phyloP scores from a whole-genome alignment of 106 monocot species.

The Dioscorea dumetorum region DNA sequence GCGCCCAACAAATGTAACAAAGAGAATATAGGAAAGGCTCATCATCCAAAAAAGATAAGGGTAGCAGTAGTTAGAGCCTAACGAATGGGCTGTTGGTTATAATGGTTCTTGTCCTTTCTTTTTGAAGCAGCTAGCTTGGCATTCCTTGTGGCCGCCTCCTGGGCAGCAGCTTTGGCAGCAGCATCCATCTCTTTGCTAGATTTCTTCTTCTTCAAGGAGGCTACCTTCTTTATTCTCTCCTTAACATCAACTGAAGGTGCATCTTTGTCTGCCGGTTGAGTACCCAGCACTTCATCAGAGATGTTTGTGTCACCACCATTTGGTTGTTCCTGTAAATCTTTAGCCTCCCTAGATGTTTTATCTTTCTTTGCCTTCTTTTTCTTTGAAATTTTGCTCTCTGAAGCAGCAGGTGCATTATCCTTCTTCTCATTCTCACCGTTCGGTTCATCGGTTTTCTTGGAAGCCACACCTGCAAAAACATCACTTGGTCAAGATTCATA shows the following conservation, averaged over 20 bases:
- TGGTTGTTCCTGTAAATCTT: slow-evolving; percentile 26
- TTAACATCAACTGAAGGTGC: slow-evolving; percentile 37
- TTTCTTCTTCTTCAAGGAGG: slow-evolving; percentile 54
- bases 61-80: slow-evolving; percentile 7
- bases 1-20: not conserved
- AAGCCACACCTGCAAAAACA: not conserved
- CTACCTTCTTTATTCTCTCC: slow-evolving; percentile 59
- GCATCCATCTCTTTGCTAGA: slow-evolving; percentile 54
- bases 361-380: slow-evolving; percentile 69
- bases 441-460: slow-evolving; percentile 30
- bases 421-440: slow-evolving; percentile 14
- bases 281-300: slow-evolving; percentile 9
- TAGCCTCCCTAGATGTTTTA: slow-evolving; percentile 32
- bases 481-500: too few relatives aligned
- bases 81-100: slow-evolving; percentile 66
- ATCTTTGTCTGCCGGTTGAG: slow-evolving; percentile 22
- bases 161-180: slow-evolving; percentile 44
- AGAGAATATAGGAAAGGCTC: slow-evolving; percentile 1
- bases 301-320: slow-evolving; percentile 7
- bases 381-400: slow-evolving; percentile 55
- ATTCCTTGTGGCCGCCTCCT: slow-evolving; percentile 61
- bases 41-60: not conserved
- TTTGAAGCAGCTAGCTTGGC: slow-evolving; percentile 60
- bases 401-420: slow-evolving; percentile 19
- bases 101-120: slow-evolving; percentile 82